phyloP scores from a whole-genome alignment of 371 early-diverging fungal genomes.

The Rhizopus stolonifer region DNA sequence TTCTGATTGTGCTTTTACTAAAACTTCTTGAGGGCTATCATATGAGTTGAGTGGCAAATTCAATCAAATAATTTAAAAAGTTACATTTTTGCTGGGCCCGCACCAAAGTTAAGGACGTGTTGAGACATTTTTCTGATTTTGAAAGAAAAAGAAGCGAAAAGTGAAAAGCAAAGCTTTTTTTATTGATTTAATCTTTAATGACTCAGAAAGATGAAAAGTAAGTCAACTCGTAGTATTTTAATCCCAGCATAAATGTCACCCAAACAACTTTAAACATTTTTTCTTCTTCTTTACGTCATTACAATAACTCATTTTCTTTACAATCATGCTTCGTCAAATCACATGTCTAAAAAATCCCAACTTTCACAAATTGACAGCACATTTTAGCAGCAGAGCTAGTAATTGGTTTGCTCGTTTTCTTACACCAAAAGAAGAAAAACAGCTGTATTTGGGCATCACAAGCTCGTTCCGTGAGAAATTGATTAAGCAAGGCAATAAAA shows the following conservation, averaged over 20 bases:
- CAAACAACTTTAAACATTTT: not conserved
- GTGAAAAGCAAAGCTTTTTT: not conserved
- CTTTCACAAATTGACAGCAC: not conserved
- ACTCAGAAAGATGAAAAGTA: conserved; percentile 1
- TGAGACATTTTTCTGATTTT: conserved; percentile 3
- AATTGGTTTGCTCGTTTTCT: conserved; percentile 42
- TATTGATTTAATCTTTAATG: not conserved
- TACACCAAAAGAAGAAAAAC: conserved; percentile 42
- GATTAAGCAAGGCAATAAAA: conserved; percentile 28
- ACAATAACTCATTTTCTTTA: no score
- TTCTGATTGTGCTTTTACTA: conserved; percentile 79
- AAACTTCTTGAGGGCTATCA: conserved; percentile 69
- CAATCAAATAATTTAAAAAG: no score
- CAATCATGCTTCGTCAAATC: not conserved
- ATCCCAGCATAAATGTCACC: not conserved
- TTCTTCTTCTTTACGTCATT: conserved; percentile 2
- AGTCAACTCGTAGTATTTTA: not conserved
- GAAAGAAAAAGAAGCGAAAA: not conserved
- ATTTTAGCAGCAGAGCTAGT: conserved; percentile 8
- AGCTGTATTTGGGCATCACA: conserved; percentile 40
- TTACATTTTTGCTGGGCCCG: conserved; percentile 89
- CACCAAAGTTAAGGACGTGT: conserved; percentile 80
- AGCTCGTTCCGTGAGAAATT: conserved; percentile 43
- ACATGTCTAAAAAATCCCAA: not conserved
- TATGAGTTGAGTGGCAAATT: no score